Base-by-base conservation (phyloP, 495 filamentous ascomycete genomes). In the Aspergillus nanangensis region DNA sequence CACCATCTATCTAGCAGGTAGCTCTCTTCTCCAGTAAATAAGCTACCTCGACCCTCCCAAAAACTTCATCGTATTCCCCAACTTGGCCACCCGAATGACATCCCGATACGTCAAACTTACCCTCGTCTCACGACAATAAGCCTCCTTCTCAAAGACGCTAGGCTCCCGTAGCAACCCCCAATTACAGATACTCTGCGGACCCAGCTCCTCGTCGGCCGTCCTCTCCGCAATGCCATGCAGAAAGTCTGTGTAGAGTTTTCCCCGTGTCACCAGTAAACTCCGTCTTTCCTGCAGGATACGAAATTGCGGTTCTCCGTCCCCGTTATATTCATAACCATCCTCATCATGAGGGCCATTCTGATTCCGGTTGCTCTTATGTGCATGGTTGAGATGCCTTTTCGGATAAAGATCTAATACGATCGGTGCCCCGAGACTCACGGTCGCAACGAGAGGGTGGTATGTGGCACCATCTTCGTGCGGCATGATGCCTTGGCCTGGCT, bases 101-200 rank as follows among this genome's bases (percentile, higher is more conserved):
- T 97, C 93, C 43, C 94, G 79, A 74, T 89, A 97, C 8, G 93
- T 98, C 51, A 97, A 71, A 63, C 92, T 96, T 20, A 82, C 80
- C 57, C 93, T 79, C 3, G 79, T 87, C 52, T 69, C 63, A 41
- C 93, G 78, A 52, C 75, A 54, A 51, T 77, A 82, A 38, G 62
- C 66, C 2, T 88, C 90, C 18, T 61, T 60, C 25, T 55, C 51
- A 58, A 83, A 88, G n/a, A 34, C 45, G 11, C 73, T 67, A 14
- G 69, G 66, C 24, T 86, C 75, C 13, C 85, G 78, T 35, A 98
- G 67, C 18, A 94, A 66, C 24, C 66, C 58, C 94, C 94, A 98
- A 61, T 97, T 98, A 20, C 81, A 82, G 45, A 98, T 73, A 1
- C 78, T 83, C 13, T 76, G 60, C 21, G 69, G 60, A n/a, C 69